phyloP scores from a whole-genome alignment of 306 rosid species.

The Ziziphus jujuba region DNA sequence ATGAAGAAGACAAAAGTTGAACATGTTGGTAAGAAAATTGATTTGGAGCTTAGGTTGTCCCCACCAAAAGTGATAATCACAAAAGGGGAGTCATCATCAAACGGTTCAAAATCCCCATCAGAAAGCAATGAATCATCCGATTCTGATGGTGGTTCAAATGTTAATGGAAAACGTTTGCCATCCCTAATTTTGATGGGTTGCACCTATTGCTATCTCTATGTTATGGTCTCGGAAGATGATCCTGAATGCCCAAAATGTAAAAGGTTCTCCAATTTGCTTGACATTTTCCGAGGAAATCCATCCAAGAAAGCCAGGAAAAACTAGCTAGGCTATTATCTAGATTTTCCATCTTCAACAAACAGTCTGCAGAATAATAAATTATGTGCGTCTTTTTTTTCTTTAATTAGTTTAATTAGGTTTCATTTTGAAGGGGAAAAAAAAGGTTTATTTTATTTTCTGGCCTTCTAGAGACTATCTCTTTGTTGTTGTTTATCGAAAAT shows the following conservation, averaged over 20 bases:
- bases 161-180: neutral
- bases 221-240: constrained; percentile 16
- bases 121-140: neutral
- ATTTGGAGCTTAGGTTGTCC: constrained; percentile 9
- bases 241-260: constrained; percentile 31
- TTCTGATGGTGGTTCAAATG: neutral
- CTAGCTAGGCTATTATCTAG: too few species aligned
- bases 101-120: neutral
- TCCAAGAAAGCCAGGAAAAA: too few species aligned
- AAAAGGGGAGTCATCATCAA: neutral
- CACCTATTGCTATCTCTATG: constrained; percentile 8
- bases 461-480: too few species aligned
- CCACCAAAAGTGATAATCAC: neutral
- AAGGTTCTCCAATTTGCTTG: too few species aligned
- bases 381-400: too few species aligned
- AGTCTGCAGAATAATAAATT: too few species aligned
- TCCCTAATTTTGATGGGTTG: constrained; percentile 29
- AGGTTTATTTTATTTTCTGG: too few species aligned
- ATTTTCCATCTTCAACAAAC: too few species aligned
- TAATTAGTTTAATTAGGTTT: too few species aligned
- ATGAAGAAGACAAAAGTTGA: neutral
- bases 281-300: too few species aligned
- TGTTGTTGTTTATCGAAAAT: too few species aligned
- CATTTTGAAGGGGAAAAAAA: too few species aligned
- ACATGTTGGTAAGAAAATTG: neutral